A percentile compares a stretch with the other conserved stretches of the same genome.
Evolutionary conservation across 176 grass and related monocot genomes (phyloP).

Genomic region (Oryza officinalis): DNA sequence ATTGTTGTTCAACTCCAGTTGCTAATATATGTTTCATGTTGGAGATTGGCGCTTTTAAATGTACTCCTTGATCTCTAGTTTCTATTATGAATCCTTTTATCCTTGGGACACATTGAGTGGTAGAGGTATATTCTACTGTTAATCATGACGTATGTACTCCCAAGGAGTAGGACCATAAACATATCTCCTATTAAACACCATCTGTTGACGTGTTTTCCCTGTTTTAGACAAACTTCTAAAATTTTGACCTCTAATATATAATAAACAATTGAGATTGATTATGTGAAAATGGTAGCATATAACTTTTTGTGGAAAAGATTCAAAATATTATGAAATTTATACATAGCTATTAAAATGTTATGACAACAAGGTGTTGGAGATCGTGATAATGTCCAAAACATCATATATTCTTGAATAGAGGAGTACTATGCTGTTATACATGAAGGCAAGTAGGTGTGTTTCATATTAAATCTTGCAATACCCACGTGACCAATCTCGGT

Average conservation of each 20-base stretch:
- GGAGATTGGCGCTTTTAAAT: not conserved
- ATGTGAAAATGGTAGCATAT: not conserved
- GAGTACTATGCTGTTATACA: not conserved
- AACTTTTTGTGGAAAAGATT: not conserved
- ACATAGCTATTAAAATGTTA: not conserved
- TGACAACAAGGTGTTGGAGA: not conserved
- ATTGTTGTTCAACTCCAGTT: not conserved
- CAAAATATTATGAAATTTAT: not conserved
- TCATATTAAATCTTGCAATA: not conserved
- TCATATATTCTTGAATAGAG: not conserved
- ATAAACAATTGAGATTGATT: not conserved
- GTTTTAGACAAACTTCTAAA: not conserved
- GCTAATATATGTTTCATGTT: not conserved
- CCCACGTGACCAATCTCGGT: not conserved
- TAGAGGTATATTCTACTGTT: not conserved
- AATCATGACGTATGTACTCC: not conserved
- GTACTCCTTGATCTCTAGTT: not conserved
- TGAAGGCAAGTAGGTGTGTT: not conserved
- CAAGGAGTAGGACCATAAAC: not conserved
- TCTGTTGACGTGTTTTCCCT: not conserved
- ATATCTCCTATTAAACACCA: not conserved
- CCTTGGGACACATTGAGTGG: not conserved
- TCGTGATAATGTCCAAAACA: not conserved
- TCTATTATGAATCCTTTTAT: not conserved
- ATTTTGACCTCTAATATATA: not conserved